Evolutionary conservation across 2,329 filamentous ascomycete genomes (phyloP), one percentile per base, ranked within the genome.

Genomic region (Geoglossum cookeanum): DNA sequence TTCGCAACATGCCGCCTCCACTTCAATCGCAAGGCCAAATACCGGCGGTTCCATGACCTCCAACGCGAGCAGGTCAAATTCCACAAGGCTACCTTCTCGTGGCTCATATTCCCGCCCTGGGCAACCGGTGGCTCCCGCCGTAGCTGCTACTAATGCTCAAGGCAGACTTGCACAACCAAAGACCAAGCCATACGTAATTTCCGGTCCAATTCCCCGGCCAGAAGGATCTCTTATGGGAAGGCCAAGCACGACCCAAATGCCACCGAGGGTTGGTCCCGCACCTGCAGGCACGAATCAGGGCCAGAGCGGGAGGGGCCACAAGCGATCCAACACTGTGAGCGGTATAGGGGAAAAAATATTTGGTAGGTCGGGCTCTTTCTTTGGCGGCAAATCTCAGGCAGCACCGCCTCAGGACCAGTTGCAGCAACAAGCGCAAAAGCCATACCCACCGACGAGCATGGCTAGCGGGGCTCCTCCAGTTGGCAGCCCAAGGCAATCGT

Each of bases 381-480:
- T 92, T 66, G 82, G 85, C n/a, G 77, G 49, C 30, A 71, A 71
- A 52, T 62, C 65, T 35, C 63, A 64, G 51, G 67, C 71, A 51
- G 22, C 15, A 35, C 13, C 32, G 15, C n/a, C 49, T 17, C 49
- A 53, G 15, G 32, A n/a, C 39, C 62, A 65, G 33, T 62, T 64
- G 56, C 64, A 66, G 45, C 59, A 70, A 61, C 69, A 62, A 57
- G 59, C 61, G 47, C 61, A 75, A 61, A 81, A 87, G 67, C 82
- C 83, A 60, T 94, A 96, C 65, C 91, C 91, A 58, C 91, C 91
- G 3, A 85, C 91, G 53, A 95, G 89, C 72, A 94, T 96, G 88
- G 80, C 84, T 60, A 84, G 84, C 61, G 75, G 80, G 1, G 76
- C 77, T 53, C 75, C 74, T 37, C 49, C 49, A 53, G 49, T 22